Percentiles rank a stretch among this genome's conserved stretches.
Conservation (phyloP, 768 basidiomycete genomes). For the Collybia sordida region DNA sequence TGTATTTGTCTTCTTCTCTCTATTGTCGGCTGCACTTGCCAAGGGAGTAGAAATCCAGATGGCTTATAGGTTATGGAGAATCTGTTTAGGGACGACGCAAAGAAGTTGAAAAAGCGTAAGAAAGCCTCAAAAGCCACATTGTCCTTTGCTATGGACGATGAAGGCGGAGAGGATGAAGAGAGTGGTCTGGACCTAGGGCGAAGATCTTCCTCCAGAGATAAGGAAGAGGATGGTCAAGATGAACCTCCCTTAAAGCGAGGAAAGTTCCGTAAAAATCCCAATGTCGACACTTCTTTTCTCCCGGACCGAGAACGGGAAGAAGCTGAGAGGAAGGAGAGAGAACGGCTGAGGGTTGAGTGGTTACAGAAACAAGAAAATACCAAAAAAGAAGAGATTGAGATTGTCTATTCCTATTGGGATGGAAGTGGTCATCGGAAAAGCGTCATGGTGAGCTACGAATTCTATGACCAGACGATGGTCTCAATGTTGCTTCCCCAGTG, state of each 20-base stretch:
- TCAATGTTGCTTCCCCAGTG: constrained; percentile 52
- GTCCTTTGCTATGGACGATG: constrained; percentile 90
- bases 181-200: constrained; percentile 27
- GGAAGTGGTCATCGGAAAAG: constrained; percentile 95
- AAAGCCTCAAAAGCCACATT: constrained; percentile 85
- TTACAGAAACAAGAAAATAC: constrained; percentile 67
- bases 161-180: constrained; percentile 50
- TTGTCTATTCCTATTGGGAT: constrained; percentile 98
- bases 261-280: constrained; percentile 92
- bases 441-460: constrained; percentile 63
- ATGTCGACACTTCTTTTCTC: constrained; percentile 96
- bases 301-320: constrained; percentile 98
- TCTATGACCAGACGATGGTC: not conserved
- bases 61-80: constrained; percentile 80
- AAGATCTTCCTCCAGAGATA: constrained; percentile 31
- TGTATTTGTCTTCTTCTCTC: constrained; percentile 35
- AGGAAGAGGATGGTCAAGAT: constrained; percentile 39
- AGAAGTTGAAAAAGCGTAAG: constrained; percentile 90
- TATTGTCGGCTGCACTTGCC: constrained; percentile 9
- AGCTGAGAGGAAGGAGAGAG: constrained; percentile 83
- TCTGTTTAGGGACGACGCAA: constrained; percentile 84
- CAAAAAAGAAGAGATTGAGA: constrained; percentile 75
- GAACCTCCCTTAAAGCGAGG: constrained; percentile 62
- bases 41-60: constrained; percentile 33
- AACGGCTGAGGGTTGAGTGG: constrained; percentile 90